phyloP scores from a whole-genome alignment of 2,329 filamentous ascomycete species.

The Fusarium sp. region DNA sequence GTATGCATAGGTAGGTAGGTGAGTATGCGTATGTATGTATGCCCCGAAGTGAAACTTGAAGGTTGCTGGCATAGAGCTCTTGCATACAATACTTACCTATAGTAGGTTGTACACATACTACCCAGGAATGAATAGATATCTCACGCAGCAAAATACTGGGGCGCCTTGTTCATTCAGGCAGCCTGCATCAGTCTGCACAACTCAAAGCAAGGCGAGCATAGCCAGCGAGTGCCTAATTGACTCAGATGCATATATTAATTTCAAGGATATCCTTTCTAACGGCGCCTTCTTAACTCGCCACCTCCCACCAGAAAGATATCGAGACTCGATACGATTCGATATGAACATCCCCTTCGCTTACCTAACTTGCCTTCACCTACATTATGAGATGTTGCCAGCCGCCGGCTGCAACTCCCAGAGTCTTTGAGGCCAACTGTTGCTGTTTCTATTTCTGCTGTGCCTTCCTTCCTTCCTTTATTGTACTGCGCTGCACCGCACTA shows the following conservation, averaged over 20 bases:
- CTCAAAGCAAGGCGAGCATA: constrained; percentile 9
- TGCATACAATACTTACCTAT: neutral
- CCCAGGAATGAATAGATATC: neutral
- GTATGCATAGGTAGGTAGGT: neutral
- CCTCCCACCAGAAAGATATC: constrained; percentile 25
- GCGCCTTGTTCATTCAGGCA: constrained; percentile 24
- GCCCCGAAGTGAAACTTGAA: constrained; percentile 4
- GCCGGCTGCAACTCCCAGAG: constrained; percentile 10
- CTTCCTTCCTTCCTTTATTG: neutral
- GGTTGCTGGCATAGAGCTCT: neutral
- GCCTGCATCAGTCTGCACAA: constrained; percentile 21
- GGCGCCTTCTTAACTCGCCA: constrained; percentile 37
- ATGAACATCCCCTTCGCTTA: constrained; percentile 10
- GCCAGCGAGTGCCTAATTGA: constrained; percentile 17
- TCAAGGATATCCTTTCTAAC: constrained; percentile 23
- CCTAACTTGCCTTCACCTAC: constrained; percentile 9
- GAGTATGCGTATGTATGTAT: neutral
- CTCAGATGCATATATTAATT: constrained; percentile 25
- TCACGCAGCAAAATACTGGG: neutral
- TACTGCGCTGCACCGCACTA: neutral
- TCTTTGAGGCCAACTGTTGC: constrained; percentile 33
- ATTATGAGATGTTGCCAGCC: constrained; percentile 23
- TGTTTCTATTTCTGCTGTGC: constrained; percentile 10
- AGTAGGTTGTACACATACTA: neutral
- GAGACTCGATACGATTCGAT: constrained; percentile 18